phyloP scores from a whole-genome alignment of 768 basidiomycete genomes.

The Suillus subluteus region DNA sequence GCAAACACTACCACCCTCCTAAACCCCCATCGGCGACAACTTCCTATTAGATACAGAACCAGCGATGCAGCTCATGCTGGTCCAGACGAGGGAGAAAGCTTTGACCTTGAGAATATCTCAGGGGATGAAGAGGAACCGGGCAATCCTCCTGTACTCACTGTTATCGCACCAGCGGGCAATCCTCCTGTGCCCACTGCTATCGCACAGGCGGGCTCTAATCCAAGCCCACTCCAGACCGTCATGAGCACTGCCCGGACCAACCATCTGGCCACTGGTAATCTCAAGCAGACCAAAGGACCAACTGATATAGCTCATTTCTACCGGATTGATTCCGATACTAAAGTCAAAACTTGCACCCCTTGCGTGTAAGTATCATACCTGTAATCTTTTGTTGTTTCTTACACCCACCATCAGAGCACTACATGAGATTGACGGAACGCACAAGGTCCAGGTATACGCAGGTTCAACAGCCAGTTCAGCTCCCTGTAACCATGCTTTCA shows the following conservation, averaged over 20 bases:
- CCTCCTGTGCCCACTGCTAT: not conserved
- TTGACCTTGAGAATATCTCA: not conserved
- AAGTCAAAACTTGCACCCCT: not conserved
- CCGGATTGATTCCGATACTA: not conserved
- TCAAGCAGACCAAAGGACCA: not conserved
- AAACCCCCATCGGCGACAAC: not conserved
- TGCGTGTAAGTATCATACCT: not conserved
- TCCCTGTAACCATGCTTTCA: not conserved
- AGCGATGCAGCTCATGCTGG: too few relatives aligned
- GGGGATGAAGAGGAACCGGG: not conserved
- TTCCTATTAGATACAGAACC: not conserved
- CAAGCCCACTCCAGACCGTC: not conserved
- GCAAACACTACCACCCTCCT: too few relatives aligned
- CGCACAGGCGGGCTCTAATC: not conserved
- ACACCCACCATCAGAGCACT: not conserved
- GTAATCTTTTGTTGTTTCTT: not conserved
- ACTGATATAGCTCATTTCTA: not conserved
- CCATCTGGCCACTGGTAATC: not conserved
- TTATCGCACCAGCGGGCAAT: not conserved
- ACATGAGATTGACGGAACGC: not conserved
- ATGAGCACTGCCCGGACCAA: not conserved
- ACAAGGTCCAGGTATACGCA: not conserved
- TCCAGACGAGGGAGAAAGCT: not conserved
- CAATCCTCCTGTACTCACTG: not conserved
- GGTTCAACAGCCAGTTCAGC: not conserved